Percentiles rank a stretch among this genome's conserved stretches.
Evolutionary conservation across 305 asterid genomes (phyloP).

Genomic region (Caryopteris hybrid): DNA sequence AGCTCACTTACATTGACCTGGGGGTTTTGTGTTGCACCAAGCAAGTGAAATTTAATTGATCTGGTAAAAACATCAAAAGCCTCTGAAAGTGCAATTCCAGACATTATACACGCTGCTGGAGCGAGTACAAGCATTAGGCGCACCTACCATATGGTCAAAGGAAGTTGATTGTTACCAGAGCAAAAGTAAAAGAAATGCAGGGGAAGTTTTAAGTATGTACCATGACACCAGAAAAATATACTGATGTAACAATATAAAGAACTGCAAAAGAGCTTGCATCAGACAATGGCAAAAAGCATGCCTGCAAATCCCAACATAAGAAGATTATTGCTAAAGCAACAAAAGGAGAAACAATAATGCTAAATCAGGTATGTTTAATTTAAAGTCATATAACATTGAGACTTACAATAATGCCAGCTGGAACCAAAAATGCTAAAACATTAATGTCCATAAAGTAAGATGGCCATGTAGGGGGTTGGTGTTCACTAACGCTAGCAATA

Average conservation of each 20-base stretch:
- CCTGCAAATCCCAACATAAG: slow-evolving; percentile 47
- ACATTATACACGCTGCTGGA: slow-evolving; percentile 99
- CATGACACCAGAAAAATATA: slow-evolving; percentile 99
- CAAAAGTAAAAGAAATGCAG: background rate
- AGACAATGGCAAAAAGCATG: slow-evolving; percentile 92
- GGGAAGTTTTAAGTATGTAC: slow-evolving; percentile 32
- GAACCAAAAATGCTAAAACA: slow-evolving; percentile 95
- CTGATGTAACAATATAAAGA: slow-evolving; percentile 95
- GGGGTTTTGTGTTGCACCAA: slow-evolving; percentile 26
- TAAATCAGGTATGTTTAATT: background rate
- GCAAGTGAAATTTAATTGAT: slow-evolving; percentile 72
- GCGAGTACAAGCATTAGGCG: slow-evolving; percentile 99
- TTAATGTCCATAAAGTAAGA: slow-evolving; percentile 98
- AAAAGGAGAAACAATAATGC: background rate
- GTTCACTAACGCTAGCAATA: slow-evolving; percentile 98
- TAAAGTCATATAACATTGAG: slow-evolving; percentile 15
- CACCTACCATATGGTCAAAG: slow-evolving; percentile 53
- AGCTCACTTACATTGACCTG: slow-evolving; percentile 50
- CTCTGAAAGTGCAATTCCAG: slow-evolving; percentile 97
- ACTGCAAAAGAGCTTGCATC: slow-evolving; percentile 96
- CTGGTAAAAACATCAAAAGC: slow-evolving; percentile 84
- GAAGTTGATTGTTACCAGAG: slow-evolving; percentile 7
- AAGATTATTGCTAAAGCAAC: slow-evolving; percentile 6
- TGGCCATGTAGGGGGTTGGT: slow-evolving; percentile 99
- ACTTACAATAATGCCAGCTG: slow-evolving; percentile 97